A percentile compares a stretch with the other conserved stretches of the same genome.
These are phyloP conservation scores for Aspergillus glaucus DNA, from an alignment of 2,329 filamentous ascomycete genomes.

Conservation along the genomic window DNA sequence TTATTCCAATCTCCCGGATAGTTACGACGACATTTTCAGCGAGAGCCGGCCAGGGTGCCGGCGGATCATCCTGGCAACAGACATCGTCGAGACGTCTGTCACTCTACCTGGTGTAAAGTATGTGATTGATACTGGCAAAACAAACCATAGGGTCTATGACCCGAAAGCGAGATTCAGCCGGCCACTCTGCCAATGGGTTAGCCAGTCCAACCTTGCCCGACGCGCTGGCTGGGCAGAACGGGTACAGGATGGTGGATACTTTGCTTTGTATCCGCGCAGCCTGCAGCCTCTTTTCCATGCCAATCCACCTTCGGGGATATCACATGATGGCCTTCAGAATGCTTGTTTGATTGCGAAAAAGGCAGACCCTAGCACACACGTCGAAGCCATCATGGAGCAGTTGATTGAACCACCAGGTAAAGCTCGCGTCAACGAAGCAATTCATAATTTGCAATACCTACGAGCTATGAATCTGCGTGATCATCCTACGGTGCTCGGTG, in stretches of 20 bases:
- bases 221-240: slow-evolving; percentile 47
- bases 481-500: slow-evolving; percentile 41
- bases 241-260: slow-evolving; percentile 45
- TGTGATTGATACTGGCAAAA: slow-evolving; percentile 46
- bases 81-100: slow-evolving; percentile 47
- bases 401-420: slow-evolving; percentile 42
- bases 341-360: slow-evolving; percentile 41
- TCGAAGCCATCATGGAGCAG: slow-evolving; percentile 38
- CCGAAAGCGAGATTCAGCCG: slow-evolving; percentile 32
- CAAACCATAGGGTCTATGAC: slow-evolving; percentile 36
- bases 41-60: slow-evolving; percentile 35
- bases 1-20: slow-evolving; percentile 42
- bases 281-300: slow-evolving; percentile 28
- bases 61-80: slow-evolving; percentile 47
- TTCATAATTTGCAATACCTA: slow-evolving; percentile 34
- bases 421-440: slow-evolving; percentile 31
- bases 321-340: slow-evolving; percentile 40
- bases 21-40: slow-evolving; percentile 40
- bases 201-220: slow-evolving; percentile 43
- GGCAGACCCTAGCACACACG: slow-evolving; percentile 30
- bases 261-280: slow-evolving; percentile 40
- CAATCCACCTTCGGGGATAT: slow-evolving; percentile 35
- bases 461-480: slow-evolving; percentile 41
- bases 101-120: slow-evolving; percentile 48
- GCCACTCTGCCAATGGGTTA: slow-evolving; percentile 41